Base-by-base conservation (phyloP, 371 early-diverging fungal genomes). In the Mortierella sp. region DNA sequence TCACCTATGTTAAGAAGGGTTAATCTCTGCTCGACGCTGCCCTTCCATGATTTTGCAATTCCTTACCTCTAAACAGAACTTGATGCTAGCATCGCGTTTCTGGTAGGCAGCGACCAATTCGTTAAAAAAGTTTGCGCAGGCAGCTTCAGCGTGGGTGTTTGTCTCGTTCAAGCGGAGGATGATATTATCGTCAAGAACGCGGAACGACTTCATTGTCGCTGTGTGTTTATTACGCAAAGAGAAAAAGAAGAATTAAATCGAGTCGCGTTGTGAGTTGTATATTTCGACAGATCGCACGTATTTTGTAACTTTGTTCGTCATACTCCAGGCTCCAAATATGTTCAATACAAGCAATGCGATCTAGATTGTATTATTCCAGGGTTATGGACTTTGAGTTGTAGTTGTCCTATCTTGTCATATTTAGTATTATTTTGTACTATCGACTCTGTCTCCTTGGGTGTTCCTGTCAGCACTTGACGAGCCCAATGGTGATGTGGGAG, bases 161-260 rank as follows among this genome's bases (percentile, higher is more conserved):
- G 93, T 92, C 22, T 86, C 85, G 84, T 94, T 94, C 75, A 94
- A 85, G 55, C 91, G 89, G 35, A 92, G 87, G 70, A 93, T 91
- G 56, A 94, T 92, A 77, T 93, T 94, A 81, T 94, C 93, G 78
- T 94, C 94, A n/a, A 93, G 86, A 68, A 87, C 86, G 66, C 94
- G 91, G 74, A 90, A 86, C 75, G 90, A 90, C 76, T 90, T 90
- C 89, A 94, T 86, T 73, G 54, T 92, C 88, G 88, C 87, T 85
- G 74, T 53, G 35, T 43, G 34, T 37, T 32, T n/a, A 45, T 35
- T 35, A 3, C 35, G 9, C 35, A 35, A 35, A 35, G 3, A 35
- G 15, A 45, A 45, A 45, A 45, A 43, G 19, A 43, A 12, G 43
- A 42, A 43, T 6, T 55, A 43, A 32, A 45, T 51, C 51, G n/a